A percentile compares a stretch with the other conserved stretches of the same genome.
Conservation (phyloP, 202 grass and related monocot genomes). For the Saccharum hybrid region DNA sequence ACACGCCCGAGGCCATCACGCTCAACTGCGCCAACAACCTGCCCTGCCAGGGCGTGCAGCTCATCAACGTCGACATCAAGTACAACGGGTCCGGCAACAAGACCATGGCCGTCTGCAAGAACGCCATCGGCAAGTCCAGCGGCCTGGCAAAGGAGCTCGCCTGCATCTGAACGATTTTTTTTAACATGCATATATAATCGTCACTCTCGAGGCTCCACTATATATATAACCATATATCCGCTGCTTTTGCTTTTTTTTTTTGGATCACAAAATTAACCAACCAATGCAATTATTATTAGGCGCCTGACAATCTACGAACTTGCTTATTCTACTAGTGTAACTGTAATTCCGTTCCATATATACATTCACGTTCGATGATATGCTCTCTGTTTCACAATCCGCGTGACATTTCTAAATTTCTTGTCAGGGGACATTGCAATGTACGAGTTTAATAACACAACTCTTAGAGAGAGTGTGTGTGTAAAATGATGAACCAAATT, state of each 20-base stretch:
- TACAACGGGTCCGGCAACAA: constrained; percentile 27
- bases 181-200: not conserved
- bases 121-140: constrained; percentile 41
- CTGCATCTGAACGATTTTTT: constrained; percentile 17
- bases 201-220: too few species aligned
- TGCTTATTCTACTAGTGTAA: not conserved
- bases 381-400: not conserved
- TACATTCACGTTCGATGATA: not conserved
- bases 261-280: not conserved
- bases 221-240: too few species aligned
- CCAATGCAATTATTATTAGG: not conserved
- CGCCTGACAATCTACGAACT: not conserved
- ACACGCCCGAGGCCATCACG: constrained; percentile 52
- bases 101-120: constrained; percentile 54
- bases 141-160: constrained; percentile 46
- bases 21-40: constrained; percentile 62
- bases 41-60: constrained; percentile 63
- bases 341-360: too few species aligned
- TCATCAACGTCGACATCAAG: constrained; percentile 60
- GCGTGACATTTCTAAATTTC: not conserved
- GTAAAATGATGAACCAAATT: not conserved
- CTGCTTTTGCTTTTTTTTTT: not conserved
- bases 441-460: not conserved
- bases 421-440: not conserved
- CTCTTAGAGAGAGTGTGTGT: too few species aligned